Base-by-base conservation (phyloP, 164 flowering plant species). In the Magnolia changhungtana region DNA sequence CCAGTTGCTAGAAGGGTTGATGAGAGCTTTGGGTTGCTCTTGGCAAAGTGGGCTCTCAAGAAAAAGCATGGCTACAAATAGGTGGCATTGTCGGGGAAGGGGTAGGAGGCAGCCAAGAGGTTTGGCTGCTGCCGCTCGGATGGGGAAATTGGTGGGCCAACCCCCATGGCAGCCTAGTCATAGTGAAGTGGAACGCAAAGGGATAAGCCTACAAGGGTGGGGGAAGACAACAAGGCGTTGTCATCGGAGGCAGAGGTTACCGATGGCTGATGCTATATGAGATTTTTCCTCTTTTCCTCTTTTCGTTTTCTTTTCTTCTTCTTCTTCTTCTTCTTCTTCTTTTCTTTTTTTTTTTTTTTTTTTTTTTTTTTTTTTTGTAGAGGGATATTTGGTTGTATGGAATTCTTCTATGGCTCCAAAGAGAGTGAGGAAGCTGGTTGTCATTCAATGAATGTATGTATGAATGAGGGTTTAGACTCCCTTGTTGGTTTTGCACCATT, bases 141-240 rank as follows among this genome's bases (percentile, higher is more conserved):
- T 55, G 18, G 63, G 37, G 1, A 72, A 14, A 67, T 74, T 83
- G 19, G 75, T 72, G 55, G 78, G 71, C 18, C 71, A 78, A 72
- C 67, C 79, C 23, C 87, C 88, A 4, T 87, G 85, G 79, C 91
- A 85, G 80, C 79, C 80, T 58, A 82, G 58, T 77, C 81, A 79
- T 59, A 76, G 79, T 63, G 88, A 87, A 82, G 74, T 81, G 71
- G 90, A 86, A 75, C 74, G 85, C 69, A 95, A 86, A 80, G 96
- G 90, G 63, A 81, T 89, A 77, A 89, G 88, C 84, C 83, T 91
- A 59, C 87, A 87, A 61, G 93, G 97, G 69, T 94, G 99, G 99
- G 99, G 99, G 14, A 96, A 91, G 87, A 92, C 96, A 50, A 87
- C 96, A 3, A 86, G 98, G 69, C 87, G 99, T 23, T 93, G 96